Evolutionary conservation across 2,329 filamentous ascomycete genomes (phyloP), one percentile per base, ranked within the genome.

Genomic region (Phaeosphaeria sp.): DNA sequence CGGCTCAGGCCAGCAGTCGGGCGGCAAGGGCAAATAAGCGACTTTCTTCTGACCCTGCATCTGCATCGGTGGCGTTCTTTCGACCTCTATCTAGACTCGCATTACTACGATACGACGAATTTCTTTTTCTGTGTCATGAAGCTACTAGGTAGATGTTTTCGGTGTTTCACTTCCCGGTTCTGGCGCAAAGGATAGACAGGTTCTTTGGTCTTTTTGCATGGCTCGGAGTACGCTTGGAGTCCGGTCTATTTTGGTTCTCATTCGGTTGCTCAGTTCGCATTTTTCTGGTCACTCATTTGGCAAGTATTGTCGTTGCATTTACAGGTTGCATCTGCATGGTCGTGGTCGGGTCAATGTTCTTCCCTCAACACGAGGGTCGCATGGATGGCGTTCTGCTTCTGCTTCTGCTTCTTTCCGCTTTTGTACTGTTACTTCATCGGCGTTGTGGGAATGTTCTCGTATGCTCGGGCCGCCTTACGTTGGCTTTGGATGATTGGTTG

Each of bases 11-110:
- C 60, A 65, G 49, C 57, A 61, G 22, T 36, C 30, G 30, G 30
- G 30, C 11, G 30, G 30, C 11, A 7, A 6, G 11, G 58, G 66
- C 42, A 71, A 71, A 57, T 71, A 64, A 46, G 49, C 62, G 56
- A 44, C 51, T 21, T 40, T 55, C 17, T 9, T 46, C 30, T 27
- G 48, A 36, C 30, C 44, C 54, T 27, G 13, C 20, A 33, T 51
- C 25, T 20, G 49, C 39, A 55, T 54, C 43, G 27, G 44, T 45
- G 22, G 52, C 20, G 22, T 18, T 9, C n/a, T 52, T 33, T 43
- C 36, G 22, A 20, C 30, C 44, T 17, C 24, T 33, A 45, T 27
- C 39, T 36, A 18, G 39, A 43, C n/a, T 51, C 44, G 46, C 33
- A 27, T 13, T 9, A 18, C 42, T 21, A 52, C 25, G 42, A 52